Evolutionary conservation across 2,329 filamentous ascomycete species (phyloP).

Genomic region (Colletotrichum plurivorum): DNA sequence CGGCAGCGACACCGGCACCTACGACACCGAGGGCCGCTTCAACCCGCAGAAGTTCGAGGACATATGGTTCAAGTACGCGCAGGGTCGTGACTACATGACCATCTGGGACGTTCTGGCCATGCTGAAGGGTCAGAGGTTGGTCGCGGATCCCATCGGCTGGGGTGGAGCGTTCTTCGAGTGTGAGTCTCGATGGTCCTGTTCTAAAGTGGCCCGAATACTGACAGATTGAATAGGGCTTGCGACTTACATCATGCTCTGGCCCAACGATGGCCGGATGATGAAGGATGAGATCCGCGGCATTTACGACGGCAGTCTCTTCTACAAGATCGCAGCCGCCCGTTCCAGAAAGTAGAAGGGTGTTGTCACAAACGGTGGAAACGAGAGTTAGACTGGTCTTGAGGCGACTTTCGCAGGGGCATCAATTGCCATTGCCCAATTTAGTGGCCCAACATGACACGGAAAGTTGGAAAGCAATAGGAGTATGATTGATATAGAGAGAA

Average conservation of each 20-base stretch:
- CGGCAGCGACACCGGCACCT: slow-evolving; percentile 61
- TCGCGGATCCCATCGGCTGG: slow-evolving; percentile 59
- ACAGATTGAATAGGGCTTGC: slow-evolving; percentile 39
- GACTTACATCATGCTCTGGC: slow-evolving; percentile 66
- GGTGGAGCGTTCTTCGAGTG: slow-evolving; percentile 43
- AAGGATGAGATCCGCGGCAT: slow-evolving; percentile 64
- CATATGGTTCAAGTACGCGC: slow-evolving; percentile 63
- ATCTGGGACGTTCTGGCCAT: slow-evolving; percentile 52
- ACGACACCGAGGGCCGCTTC: slow-evolving; percentile 64
- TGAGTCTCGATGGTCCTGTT: slow-evolving; percentile 27
- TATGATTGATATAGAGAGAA: too few relatives aligned
- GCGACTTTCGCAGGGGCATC: too few relatives aligned
- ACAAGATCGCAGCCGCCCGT: slow-evolving; percentile 24
- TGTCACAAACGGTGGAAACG: too few relatives aligned
- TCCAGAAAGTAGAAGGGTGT: neutral
- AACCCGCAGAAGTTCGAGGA: slow-evolving; percentile 65
- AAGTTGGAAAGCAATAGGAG: too few relatives aligned
- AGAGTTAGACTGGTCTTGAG: too few relatives aligned
- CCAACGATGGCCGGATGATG: slow-evolving; percentile 67
- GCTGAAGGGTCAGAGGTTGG: slow-evolving; percentile 56
- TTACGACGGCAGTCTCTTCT: slow-evolving; percentile 43
- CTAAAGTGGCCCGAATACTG: neutral
- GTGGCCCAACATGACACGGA: too few relatives aligned
- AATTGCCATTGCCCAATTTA: too few relatives aligned
- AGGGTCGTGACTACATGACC: slow-evolving; percentile 55